Evolutionary conservation across 805 yeast genomes (phyloP), one percentile per base, ranked within the genome.

Genomic region (Wickerhamiella azymoides): DNA sequence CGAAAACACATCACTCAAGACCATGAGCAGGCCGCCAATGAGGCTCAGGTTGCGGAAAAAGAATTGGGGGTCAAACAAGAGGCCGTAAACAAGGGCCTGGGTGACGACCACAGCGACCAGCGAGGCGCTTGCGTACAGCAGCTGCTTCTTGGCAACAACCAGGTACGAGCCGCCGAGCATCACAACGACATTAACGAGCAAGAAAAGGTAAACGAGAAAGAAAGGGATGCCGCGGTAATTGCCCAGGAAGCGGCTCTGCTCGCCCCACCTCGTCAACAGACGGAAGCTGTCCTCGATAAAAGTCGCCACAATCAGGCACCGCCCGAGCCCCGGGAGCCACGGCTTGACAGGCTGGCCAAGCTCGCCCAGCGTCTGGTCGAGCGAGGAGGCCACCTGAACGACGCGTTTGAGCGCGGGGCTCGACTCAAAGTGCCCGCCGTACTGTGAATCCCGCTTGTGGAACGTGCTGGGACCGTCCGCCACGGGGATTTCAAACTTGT

Each of bases 231-330:
- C 84, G 60, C 94, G 77, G 68, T 77, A 82, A 54, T 77, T 76
- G 68, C 83, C 73, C 54, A 92, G 70, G 62, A 82, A 89, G 62
- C 76, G 81, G 19, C 84, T 84, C 64, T 89, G 98, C 57, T 84
- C 94, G 30, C 72, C 63, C 96, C 96, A 89, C 66, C 88, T 96
- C 5, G 85, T 67, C 45, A 78, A 55, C 57, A 89, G 84, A 62
- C 98, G 74, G 45, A 80, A 61, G 2, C 94, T 74, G 59, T 92
- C 97, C 65, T 89, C 97, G 53, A 77, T 75, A 61, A 88, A 89
- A 0, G 97, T 92, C 41, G 94, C 94, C 47, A 89, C 95, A 50
- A 89, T 88, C 53, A 88, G 74, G 50, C 84, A 77, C 48, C 97
- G 73, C 33, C 96, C 97, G 56, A 89, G 75, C 18, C 78, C 77